Conservation (phyloP, 164 flowering plant species). For the Aristolochia contorta region DNA sequence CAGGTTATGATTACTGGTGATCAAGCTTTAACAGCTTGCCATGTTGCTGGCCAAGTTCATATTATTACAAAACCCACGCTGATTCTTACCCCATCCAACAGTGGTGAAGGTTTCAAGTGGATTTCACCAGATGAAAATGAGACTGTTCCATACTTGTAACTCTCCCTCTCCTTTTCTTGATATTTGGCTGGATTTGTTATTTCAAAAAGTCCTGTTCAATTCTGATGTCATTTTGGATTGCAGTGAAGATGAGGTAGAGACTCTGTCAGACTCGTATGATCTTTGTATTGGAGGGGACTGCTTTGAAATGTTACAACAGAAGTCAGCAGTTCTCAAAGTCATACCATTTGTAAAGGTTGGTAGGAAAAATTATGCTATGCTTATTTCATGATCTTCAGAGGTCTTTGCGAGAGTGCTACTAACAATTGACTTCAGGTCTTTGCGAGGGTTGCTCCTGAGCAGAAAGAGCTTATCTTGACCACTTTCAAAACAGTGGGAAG, state of each 20-base stretch:
- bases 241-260: slow-evolving; percentile 68
- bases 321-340: slow-evolving; percentile 59
- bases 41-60: slow-evolving; percentile 94
- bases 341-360: slow-evolving; percentile 83
- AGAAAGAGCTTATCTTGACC: slow-evolving; percentile 91
- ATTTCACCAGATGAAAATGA: slow-evolving; percentile 81
- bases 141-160: slow-evolving; percentile 40
- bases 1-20: slow-evolving; percentile 99
- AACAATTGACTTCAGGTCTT: slow-evolving; percentile 49
- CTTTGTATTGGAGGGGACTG: slow-evolving; percentile 95
- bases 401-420: neutral
- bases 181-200: neutral
- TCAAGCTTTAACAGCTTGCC: slow-evolving; percentile 96
- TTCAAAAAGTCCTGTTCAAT: neutral
- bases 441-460: slow-evolving; percentile 98
- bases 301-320: slow-evolving; percentile 75
- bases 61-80: slow-evolving; percentile 73
- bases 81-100: slow-evolving; percentile 44
- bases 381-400: neutral
- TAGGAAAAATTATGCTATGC: neutral
- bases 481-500: slow-evolving; percentile 88
- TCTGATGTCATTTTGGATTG: neutral
- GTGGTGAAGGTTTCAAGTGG: slow-evolving; percentile 53
- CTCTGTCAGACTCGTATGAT: slow-evolving; percentile 63
- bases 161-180: neutral